Evolutionary conservation across 352 stramenopile species (phyloP).

Genomic region (Pythium phragmitis): DNA sequence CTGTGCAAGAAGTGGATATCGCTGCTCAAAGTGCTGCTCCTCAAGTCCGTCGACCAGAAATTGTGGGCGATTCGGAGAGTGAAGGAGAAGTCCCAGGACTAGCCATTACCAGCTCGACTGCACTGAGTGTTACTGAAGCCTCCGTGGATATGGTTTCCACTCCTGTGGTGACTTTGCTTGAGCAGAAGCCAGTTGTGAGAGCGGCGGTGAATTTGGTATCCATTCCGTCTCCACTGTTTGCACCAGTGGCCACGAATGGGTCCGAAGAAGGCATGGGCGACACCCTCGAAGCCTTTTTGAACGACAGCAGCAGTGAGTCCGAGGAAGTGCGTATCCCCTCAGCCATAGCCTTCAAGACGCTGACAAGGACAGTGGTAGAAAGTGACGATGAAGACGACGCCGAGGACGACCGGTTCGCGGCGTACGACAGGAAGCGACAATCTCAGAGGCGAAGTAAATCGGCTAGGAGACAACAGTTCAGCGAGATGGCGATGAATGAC

Average conservation of each 20-base stretch:
- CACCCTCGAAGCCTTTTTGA: conserved; percentile 63
- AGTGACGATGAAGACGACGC: conserved; percentile 32
- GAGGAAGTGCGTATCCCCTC: conserved; percentile 18
- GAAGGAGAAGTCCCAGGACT: conserved; percentile 4
- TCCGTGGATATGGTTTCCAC: too few species aligned
- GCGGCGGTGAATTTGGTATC: not conserved
- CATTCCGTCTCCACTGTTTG: conserved; percentile 18
- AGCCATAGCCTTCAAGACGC: not conserved
- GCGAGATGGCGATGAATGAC: conserved; percentile 30
- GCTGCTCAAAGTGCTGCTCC: not conserved
- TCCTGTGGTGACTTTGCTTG: too few species aligned
- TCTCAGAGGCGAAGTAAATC: conserved; percentile 33
- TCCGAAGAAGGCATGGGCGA: conserved; percentile 26
- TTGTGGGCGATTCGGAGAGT: conserved; percentile 32
- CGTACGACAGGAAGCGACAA: conserved; percentile 36
- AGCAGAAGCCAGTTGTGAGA: not conserved
- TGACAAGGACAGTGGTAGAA: not conserved
- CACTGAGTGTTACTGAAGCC: not conserved
- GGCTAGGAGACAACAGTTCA: conserved; percentile 39
- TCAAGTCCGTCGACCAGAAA: not conserved
- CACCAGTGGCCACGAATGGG: not conserved
- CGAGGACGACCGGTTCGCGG: conserved; percentile 39
- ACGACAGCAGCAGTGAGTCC: conserved; percentile 59
- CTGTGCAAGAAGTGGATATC: not conserved
- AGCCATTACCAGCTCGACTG: not conserved